Base-by-base conservation (phyloP, 2,329 filamentous ascomycete species). In the Aureobasidium uvarum region DNA sequence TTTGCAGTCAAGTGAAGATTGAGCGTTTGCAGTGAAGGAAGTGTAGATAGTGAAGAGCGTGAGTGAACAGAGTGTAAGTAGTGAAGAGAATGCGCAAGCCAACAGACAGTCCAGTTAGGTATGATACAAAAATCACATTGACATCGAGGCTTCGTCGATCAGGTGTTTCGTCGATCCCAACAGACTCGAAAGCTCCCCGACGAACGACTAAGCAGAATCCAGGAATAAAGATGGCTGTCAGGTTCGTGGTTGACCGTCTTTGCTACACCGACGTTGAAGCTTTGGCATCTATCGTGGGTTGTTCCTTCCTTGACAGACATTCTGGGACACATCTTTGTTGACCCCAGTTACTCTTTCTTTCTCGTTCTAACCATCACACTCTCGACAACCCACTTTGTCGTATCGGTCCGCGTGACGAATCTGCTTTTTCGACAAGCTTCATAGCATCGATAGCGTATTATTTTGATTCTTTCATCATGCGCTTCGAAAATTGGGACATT, bases 401-500 rank as follows among this genome's bases (percentile, higher is more conserved):
- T 48, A 38, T 46, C 16, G 31, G 51, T 39, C 39, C 13, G 28
- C 55, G 28, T 41, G 25, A 36, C 28, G 46, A 18, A 14, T 39
- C 43, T 59, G 16, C 25, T 16, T 36, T 36, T 20, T 39, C 43
- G 31, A 60, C 59, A 52, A 33, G 46, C 45, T n/a, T 28, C 45
- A 55, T 18, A 66, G 5, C 48, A 65, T 65, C 16, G 14, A 45
- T 65, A 58, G 54, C 63, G 43, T 59, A 65, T 59, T 41, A 52
- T 31, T 65, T 59, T 36, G 41, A 52, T 62, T 36, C 36, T 25
- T 11, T 71, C 76, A 82, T 71, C 68, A 96, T 96, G 92, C 87
- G 91, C 66, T 96, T 89, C 81, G 85, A 91, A 71, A 87, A 91
- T 72, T 96, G 91, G 92, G 92, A 96, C 72, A 84, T 95, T 64